Conservation (phyloP, 352 stramenopile species). For the Phytopythium delawarense region DNA sequence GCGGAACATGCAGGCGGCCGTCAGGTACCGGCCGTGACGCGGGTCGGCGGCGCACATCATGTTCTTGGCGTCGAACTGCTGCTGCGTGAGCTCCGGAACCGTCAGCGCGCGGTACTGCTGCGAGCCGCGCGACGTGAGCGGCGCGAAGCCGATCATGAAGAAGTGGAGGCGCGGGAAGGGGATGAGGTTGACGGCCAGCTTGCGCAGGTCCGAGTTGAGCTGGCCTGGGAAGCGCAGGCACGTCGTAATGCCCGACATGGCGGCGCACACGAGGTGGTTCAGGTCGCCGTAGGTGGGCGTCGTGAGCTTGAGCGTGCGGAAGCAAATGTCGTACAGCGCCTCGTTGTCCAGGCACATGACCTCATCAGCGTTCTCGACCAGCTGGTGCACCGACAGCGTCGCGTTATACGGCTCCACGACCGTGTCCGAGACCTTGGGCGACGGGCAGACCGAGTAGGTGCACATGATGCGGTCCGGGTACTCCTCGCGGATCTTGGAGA, state of each 20-base stretch:
- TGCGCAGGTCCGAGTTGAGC: conserved; percentile 98
- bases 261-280: conserved; percentile 98
- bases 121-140: conserved; percentile 93
- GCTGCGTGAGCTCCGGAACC: conserved; percentile 97
- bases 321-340: conserved; percentile 99
- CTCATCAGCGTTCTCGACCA: conserved; percentile 99
- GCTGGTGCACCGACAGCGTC: conserved; percentile 98
- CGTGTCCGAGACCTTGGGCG: conserved; percentile 97
- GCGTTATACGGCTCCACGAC: conserved; percentile 99
- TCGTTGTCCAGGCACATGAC: conserved; percentile 99
- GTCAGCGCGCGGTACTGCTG: conserved; percentile 98
- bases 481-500: conserved; percentile 98
- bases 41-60: conserved; percentile 99
- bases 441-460: conserved; percentile 99
- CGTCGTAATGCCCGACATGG: conserved; percentile 98
- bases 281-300: conserved; percentile 98
- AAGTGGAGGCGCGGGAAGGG: conserved; percentile 99
- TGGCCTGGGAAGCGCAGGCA: conserved; percentile 98
- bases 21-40: conserved; percentile 98
- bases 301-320: conserved; percentile 98
- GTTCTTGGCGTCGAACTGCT: conserved; percentile 99
- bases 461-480: conserved; percentile 99
- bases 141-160: conserved; percentile 99
- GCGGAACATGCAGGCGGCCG: conserved; percentile 99
- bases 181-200: conserved; percentile 98